A percentile compares a stretch with the other conserved stretches of the same genome.
Conservation (phyloP, 371 early-diverging fungal species). For the Coemansia sp. region DNA sequence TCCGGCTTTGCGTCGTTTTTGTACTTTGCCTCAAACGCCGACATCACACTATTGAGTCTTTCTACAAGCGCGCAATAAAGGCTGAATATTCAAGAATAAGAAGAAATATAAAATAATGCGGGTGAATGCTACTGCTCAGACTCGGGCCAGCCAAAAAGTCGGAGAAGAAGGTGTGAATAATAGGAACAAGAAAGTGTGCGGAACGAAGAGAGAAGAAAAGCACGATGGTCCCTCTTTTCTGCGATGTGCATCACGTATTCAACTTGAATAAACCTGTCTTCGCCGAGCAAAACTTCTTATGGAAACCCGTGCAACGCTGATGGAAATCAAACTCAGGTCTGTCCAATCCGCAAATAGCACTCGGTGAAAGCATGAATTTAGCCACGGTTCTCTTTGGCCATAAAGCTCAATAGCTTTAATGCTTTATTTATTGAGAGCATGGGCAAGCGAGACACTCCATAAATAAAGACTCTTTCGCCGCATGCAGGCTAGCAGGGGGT, state of each 20-base stretch:
- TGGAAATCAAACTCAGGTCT: too few relatives aligned
- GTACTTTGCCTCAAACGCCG: slow-evolving; percentile 1
- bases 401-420: background rate
- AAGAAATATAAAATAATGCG: background rate
- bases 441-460: too few relatives aligned
- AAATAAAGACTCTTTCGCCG: too few relatives aligned
- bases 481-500: too few relatives aligned
- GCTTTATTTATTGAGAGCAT: too few relatives aligned
- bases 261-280: background rate
- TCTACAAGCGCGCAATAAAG: background rate
- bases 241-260: background rate
- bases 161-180: background rate
- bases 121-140: background rate
- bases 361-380: background rate
- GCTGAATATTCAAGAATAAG: background rate
- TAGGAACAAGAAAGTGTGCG: background rate
- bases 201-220: slow-evolving; percentile 4
- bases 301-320: background rate
- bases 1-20: background rate
- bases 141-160: background rate
- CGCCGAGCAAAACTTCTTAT: background rate
- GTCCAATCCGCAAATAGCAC: background rate
- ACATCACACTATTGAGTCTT: background rate
- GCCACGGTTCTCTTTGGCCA: background rate
- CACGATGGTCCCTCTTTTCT: background rate